A percentile compares a stretch with the other conserved stretches of the same genome.
phyloP scores from a whole-genome alignment of 164 flowering plant genomes.

The Stephania japonica region DNA sequence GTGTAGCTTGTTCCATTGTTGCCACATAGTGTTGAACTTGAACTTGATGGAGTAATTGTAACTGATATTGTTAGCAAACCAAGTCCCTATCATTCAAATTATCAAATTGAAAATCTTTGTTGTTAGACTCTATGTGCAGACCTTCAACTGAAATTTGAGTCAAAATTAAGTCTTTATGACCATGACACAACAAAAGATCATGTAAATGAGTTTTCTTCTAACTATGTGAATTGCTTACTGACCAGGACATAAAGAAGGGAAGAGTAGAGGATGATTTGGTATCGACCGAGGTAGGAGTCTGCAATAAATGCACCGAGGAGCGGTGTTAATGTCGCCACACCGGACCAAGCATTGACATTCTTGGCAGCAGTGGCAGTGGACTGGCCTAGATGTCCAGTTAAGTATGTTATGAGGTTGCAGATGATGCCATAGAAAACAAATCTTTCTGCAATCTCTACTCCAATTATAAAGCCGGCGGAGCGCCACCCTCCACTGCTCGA shows the following conservation, averaged over 20 bases:
- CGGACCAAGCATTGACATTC: not conserved
- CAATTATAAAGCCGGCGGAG: conserved; percentile 41
- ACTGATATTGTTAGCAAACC: conserved; percentile 21
- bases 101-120: no score
- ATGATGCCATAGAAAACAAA: conserved; percentile 36
- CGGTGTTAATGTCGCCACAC: conserved; percentile 12
- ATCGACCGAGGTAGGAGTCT: conserved; percentile 29
- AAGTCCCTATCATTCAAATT: conserved; percentile 14
- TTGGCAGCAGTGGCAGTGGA: not conserved
- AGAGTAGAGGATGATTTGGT: conserved; percentile 25
- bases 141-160: no score
- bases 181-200: conserved; percentile 2
- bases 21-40: not conserved
- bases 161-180: not conserved
- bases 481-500: conserved; percentile 36
- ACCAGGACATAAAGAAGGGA: conserved; percentile 32
- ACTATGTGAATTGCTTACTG: not conserved
- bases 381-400: conserved; percentile 17
- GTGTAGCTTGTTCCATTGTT: not conserved
- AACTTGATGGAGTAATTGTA: conserved; percentile 6
- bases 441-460: conserved; percentile 46
- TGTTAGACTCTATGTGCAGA: no score
- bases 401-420: conserved; percentile 33
- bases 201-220: no score
- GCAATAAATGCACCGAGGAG: conserved; percentile 18